phyloP scores from a whole-genome alignment of 2,329 filamentous ascomycete genomes.

The Pseudocercospora cruenta region DNA sequence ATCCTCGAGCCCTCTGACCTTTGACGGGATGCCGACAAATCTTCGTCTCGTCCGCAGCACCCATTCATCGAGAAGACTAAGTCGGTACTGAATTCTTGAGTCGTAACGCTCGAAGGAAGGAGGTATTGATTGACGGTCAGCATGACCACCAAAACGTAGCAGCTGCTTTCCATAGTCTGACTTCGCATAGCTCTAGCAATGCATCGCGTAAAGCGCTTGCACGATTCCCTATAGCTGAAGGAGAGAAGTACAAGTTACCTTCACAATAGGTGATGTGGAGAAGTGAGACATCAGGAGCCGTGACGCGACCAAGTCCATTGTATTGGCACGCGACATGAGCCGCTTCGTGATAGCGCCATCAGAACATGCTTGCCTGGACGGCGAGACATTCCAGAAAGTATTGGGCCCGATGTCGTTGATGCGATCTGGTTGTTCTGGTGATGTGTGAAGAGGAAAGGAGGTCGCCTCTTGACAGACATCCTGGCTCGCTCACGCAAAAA shows the following conservation, averaged over 20 bases:
- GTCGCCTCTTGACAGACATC: too few species aligned
- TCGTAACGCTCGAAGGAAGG: not conserved
- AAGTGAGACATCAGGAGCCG: not conserved
- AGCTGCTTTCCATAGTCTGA: not conserved
- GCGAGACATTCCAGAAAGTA: not conserved
- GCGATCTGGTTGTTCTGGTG: not conserved
- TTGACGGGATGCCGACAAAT: not conserved
- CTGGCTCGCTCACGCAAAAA: not conserved
- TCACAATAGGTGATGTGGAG: not conserved
- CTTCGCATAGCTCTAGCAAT: not conserved
- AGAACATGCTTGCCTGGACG: not conserved
- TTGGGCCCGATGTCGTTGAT: not conserved
- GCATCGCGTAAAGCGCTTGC: not conserved
- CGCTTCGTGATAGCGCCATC: not conserved
- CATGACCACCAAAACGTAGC: not conserved
- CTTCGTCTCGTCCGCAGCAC: slow-evolving; percentile 1
- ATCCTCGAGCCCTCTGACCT: not conserved
- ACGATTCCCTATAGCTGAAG: not conserved
- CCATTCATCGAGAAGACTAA: not conserved
- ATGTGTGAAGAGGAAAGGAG: not conserved
- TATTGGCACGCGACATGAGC: not conserved
- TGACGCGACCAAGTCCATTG: not conserved
- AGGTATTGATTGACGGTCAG: not conserved
- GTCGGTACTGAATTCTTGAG: not conserved
- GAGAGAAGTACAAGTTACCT: not conserved